A percentile compares a stretch with the other conserved stretches of the same genome.
Evolutionary conservation across 1,284 basidiomycete species (phyloP).

Genomic region (Trametes pubescens): DNA sequence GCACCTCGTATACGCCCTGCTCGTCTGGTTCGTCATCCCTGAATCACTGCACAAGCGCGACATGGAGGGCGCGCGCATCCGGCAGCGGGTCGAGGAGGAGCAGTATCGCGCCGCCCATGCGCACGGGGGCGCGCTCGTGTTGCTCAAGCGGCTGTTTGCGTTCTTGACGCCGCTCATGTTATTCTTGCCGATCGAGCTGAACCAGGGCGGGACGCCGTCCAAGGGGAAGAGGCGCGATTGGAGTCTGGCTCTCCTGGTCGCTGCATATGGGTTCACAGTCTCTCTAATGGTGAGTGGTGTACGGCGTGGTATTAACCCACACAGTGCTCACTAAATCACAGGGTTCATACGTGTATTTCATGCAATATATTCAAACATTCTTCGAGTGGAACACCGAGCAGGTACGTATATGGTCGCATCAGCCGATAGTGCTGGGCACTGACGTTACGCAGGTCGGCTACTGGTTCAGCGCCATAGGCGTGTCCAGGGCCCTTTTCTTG

Average conservation of each 20-base stretch:
- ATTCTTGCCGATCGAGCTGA: conserved; percentile 59
- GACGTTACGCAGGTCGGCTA: conserved; percentile 69
- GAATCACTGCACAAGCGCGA: conserved; percentile 70
- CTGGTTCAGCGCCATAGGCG: conserved; percentile 71
- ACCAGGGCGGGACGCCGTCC: conserved; percentile 44
- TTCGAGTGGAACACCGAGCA: conserved; percentile 81
- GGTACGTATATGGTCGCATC: conserved; percentile 49
- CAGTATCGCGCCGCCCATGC: conserved; percentile 26
- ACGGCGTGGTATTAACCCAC: background rate
- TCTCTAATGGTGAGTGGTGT: conserved; percentile 60
- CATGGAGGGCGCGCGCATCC: conserved; percentile 45
- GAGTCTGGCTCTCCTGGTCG: conserved; percentile 69
- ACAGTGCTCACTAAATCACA: conserved; percentile 41
- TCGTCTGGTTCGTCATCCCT: conserved; percentile 71
- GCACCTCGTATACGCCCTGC: conserved; percentile 58
- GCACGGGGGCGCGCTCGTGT: conserved; percentile 30
- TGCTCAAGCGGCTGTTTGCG: conserved; percentile 51
- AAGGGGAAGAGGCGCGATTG: conserved; percentile 64
- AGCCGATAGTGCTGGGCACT: background rate
- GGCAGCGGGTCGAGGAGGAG: conserved; percentile 44
- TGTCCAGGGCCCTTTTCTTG: conserved; percentile 66
- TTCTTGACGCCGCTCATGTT: conserved; percentile 75
- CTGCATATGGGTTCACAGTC: conserved; percentile 61
- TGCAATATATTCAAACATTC: conserved; percentile 72
- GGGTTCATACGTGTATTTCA: conserved; percentile 70